Evolutionary conservation across 768 basidiomycete genomes (phyloP), one percentile per base, ranked within the genome.

Genomic region (Sarcomyxa edulis): DNA sequence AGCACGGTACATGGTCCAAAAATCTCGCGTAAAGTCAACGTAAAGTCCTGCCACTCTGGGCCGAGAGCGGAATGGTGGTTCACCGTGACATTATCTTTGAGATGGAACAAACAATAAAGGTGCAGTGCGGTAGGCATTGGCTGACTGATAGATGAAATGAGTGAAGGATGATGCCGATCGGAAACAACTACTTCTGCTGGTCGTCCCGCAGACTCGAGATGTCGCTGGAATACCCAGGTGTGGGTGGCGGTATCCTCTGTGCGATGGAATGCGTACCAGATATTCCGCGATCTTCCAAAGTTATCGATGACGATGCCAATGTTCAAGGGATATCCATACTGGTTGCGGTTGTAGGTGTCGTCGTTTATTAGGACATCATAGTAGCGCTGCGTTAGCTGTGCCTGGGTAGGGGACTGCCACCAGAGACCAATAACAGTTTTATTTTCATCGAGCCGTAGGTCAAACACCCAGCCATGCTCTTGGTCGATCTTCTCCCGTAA

Each of bases 341-440:
- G 35, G 32, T 55, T 55, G 0, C 48, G 51, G 20, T 56, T 55
- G 40, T 61, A 54, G 6, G 57, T 48, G 35, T 53, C 52, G 42
- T 65, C 59, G 38, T 52, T 59, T 26, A 64, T 53, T 7, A 64
- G 43, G 23, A 64, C 48, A 45, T 64, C 60, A 16, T 36, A 15
- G 33, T 42, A 60, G 3, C 45, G 45, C 19, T 37, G 20, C 6
- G 47, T 45, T 8, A 61, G 48, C 3, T 48, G 35, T 1, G 38
- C 44, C 38, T 64, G 61, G 2, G 22, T 14, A 11, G 60, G 59
- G 11, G 55, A 59, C 40, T 59, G 58, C 61, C 63, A 65, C 49
- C 54, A 61, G 3, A 61, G 10, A 5, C 32, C 51, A 26, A 35
- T 47, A 8, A 55, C 44, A 3, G 45, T 32, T 12, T 39, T 42